Evolutionary conservation across 257 asterid genomes (phyloP).

Genomic region (Penstemon newberryi): DNA sequence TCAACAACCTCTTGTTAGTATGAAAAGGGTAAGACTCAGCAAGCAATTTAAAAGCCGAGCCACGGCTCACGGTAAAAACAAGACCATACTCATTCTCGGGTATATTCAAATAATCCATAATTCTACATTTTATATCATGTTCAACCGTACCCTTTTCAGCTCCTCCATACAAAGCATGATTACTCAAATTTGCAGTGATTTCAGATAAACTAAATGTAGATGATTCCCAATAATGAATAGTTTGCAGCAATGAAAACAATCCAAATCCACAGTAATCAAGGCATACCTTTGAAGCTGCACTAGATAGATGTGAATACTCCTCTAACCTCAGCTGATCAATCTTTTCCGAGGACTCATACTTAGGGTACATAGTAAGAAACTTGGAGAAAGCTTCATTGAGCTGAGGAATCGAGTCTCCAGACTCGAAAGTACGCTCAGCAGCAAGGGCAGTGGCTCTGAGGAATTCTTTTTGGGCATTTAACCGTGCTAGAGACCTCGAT

Average conservation of each 20-base stretch:
- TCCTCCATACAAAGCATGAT: constrained; percentile 96
- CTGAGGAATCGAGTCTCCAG: constrained; percentile 64
- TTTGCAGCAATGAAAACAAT: constrained; percentile 88
- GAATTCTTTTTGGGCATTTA: constrained; percentile 93
- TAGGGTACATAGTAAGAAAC: constrained; percentile 91
- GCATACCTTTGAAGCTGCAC: constrained; percentile 73
- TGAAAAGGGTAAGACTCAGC: constrained; percentile 98
- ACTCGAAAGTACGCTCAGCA: constrained; percentile 75
- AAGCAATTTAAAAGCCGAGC: constrained; percentile 87
- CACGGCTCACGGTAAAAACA: constrained; percentile 97
- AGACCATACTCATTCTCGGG: constrained; percentile 96
- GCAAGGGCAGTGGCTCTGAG: constrained; percentile 92
- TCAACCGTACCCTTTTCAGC: constrained; percentile 83
- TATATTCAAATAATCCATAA: constrained; percentile 94
- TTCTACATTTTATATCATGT: constrained; percentile 77
- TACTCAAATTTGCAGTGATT: constrained; percentile 91
- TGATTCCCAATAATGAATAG: constrained; percentile 95
- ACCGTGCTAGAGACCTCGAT: constrained; percentile 83
- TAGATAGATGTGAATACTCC: constrained; percentile 79
- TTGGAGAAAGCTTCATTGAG: constrained; percentile 71
- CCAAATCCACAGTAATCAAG: constrained; percentile 99
- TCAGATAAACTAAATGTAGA: constrained; percentile 93
- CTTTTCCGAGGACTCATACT: constrained; percentile 79
- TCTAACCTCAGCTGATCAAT: constrained; percentile 87
- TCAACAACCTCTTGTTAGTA: constrained; percentile 82